Base-by-base conservation (phyloP, 176 grass and related monocot species). In the Phragmites australis region DNA sequence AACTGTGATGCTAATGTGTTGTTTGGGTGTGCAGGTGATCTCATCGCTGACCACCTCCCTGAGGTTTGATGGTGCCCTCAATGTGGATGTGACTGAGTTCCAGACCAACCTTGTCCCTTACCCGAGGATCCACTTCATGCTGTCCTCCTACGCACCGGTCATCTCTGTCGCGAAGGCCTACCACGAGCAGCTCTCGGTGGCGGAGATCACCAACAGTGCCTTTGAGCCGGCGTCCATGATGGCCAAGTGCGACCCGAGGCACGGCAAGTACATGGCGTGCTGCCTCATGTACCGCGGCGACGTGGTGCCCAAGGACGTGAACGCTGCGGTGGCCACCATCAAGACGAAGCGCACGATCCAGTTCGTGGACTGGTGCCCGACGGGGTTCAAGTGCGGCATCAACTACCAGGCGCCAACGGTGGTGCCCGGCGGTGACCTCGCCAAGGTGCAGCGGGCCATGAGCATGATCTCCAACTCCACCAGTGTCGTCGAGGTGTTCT, bases 401-500 rank as follows among this genome's bases (percentile, higher is more conserved):
- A 96, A 95, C 87, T 92, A 92, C 84, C 89, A 92, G 89, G 84
- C 93, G 0, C 93, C 93, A 6, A 90, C 93, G 9, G 89, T 85
- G 27, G 93, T 95, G n/a, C 89, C 93, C 0, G 89, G 89, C 2
- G 93, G 89, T 0, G 93, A 92, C 83, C 89, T 95, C 2, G 89
- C 93, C 89, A 95, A 88, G 89, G 89, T 92, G 64, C 87, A 95
- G 84, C 81, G 89, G 17, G 93, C 93, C 0, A 89, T 95, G 17
- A 90, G 89, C 93, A 95, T 95, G 93, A 95, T 95, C 78, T 92
- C 93, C 77, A 92, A 95, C 84, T 95, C 93, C 31, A 92, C 93
- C 82, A 92, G 89, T 29, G 89, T 95, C 3, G 93, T 76, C 19
- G 89, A 95, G 84, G 93, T 95, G 64, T 95, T 95, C 78, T 81